Conservation (phyloP, 495 filamentous ascomycete species). For the Xylaria grammica region DNA sequence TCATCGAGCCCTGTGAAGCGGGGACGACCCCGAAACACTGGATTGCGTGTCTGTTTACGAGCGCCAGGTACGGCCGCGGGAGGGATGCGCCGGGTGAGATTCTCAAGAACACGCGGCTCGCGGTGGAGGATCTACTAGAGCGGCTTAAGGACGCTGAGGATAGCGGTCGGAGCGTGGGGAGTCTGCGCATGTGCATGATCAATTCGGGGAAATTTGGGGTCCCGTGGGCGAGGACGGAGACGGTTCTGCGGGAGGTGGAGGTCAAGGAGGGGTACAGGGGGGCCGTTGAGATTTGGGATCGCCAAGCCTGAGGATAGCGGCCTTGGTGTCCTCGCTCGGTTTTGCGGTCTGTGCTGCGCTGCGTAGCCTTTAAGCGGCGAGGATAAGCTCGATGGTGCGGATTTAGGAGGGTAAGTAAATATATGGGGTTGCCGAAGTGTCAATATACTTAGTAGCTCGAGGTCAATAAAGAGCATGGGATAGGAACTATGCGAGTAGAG, state of each 20-base stretch:
- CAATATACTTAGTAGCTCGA: no score
- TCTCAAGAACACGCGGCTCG: constrained; percentile 23
- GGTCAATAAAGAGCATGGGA: no score
- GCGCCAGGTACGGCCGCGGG: constrained; percentile 16
- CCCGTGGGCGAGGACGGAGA: constrained; percentile 33
- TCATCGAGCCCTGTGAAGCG: constrained; percentile 17
- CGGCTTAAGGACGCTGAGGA: constrained; percentile 22
- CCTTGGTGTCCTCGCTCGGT: no score
- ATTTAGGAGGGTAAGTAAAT: no score
- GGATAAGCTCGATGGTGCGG: no score
- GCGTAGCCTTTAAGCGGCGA: no score
- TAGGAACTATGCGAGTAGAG: no score
- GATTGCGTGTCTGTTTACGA: constrained; percentile 39
- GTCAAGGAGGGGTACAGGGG: background rate
- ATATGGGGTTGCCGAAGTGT: no score
- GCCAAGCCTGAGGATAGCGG: no score
- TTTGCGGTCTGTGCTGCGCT: no score
- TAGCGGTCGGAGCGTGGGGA: constrained; percentile 2
- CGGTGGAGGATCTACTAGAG: constrained; percentile 32
- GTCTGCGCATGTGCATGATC: constrained; percentile 38
- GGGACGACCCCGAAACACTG: constrained; percentile 32
- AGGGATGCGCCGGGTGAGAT: constrained; percentile 28
- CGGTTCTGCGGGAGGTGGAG: constrained; percentile 5
- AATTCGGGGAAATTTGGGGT: constrained; percentile 35
- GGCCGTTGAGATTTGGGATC: no score